Percentiles rank a stretch among this genome's conserved stretches.
Evolutionary conservation across 345 rosid genomes (phyloP).

Genomic region (Acer negundo): DNA sequence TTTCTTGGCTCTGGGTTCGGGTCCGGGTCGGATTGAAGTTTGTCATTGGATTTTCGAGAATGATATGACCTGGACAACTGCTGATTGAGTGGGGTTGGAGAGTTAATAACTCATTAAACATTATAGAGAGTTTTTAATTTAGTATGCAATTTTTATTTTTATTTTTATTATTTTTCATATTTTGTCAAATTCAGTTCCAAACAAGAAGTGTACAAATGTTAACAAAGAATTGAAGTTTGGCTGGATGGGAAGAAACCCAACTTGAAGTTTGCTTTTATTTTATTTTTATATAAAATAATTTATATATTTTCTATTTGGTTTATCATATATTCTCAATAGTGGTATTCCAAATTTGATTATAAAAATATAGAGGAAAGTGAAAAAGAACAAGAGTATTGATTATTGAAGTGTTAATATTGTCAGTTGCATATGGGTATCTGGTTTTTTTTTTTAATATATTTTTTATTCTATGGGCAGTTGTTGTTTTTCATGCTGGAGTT

Average conservation of each 20-base stretch:
- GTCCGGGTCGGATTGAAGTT: conserved; percentile 78
- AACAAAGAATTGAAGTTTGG: neutral
- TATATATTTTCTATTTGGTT: neutral
- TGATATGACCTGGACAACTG: conserved; percentile 72
- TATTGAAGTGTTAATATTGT: neutral
- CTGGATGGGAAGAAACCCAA: neutral
- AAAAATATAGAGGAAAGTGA: neutral
- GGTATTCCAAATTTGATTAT: neutral
- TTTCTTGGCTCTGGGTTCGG: conserved; percentile 64
- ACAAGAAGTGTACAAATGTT: conserved; percentile 3
- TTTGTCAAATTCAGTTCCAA: conserved; percentile 8
- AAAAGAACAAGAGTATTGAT: neutral
- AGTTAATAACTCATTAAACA: neutral
- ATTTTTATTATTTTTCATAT: neutral
- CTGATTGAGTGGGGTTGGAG: conserved; percentile 27
- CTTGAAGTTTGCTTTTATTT: no score
- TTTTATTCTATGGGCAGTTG: neutral
- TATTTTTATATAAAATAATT: no score
- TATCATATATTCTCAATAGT: neutral
- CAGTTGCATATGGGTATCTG: neutral
- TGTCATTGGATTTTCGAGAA: conserved; percentile 95
- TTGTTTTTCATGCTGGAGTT: neutral
- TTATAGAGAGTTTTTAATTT: neutral
- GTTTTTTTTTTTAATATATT: neutral
- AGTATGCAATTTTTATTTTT: conserved; percentile 7